Percentiles rank a stretch among this genome's conserved stretches.
phyloP scores from a whole-genome alignment of 2,329 filamentous ascomycete genomes.

The Penicillium sp. region DNA sequence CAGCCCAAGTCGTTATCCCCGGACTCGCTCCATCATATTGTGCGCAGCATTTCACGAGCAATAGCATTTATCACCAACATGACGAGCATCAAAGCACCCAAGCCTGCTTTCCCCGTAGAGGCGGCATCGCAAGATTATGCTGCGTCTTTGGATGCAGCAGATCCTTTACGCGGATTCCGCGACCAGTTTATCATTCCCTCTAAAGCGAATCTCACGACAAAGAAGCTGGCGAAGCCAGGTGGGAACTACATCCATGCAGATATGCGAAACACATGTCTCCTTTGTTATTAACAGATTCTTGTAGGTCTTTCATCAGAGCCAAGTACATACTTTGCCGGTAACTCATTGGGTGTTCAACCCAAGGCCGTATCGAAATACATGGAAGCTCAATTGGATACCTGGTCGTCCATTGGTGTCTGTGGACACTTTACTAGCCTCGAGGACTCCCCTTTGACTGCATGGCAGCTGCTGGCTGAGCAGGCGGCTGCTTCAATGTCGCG shows the following conservation, averaged over 20 bases:
- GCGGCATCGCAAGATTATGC: constrained; percentile 41
- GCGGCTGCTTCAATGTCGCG: constrained; percentile 67
- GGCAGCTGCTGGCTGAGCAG: constrained; percentile 75
- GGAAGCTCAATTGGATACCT: constrained; percentile 72
- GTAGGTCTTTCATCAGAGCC: constrained; percentile 38
- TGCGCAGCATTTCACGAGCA: background rate
- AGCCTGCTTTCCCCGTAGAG: constrained; percentile 32
- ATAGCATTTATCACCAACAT: constrained; percentile 7
- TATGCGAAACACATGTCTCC: background rate
- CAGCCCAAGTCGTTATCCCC: background rate
- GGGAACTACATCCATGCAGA: constrained; percentile 1
- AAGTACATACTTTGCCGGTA: constrained; percentile 78
- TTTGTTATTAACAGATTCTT: constrained; percentile 10
- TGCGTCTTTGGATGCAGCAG: constrained; percentile 57
- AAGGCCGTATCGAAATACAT: constrained; percentile 64
- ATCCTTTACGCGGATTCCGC: constrained; percentile 61
- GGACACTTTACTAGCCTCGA: constrained; percentile 73
- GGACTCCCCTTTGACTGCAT: constrained; percentile 66
- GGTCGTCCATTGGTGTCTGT: constrained; percentile 77
- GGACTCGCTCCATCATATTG: background rate
- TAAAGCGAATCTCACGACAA: constrained; percentile 67
- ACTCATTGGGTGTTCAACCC: constrained; percentile 83
- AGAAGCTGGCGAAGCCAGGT: constrained; percentile 51
- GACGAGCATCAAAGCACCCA: constrained; percentile 17
- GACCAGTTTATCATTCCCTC: constrained; percentile 75